Base-by-base conservation (phyloP, 2,329 filamentous ascomycete species). In the Triangularia setosa region DNA sequence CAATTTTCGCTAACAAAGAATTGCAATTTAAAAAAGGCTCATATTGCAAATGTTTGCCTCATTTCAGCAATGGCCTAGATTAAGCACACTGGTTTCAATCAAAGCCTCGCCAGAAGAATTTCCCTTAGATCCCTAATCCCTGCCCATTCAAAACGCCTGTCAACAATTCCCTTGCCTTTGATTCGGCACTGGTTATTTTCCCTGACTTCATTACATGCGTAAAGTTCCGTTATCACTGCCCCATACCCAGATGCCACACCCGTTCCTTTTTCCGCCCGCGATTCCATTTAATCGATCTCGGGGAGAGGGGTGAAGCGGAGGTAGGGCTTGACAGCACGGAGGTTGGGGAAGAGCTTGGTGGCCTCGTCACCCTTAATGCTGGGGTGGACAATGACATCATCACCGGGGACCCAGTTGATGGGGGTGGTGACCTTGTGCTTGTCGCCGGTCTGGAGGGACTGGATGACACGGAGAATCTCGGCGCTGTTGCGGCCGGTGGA, bases 301-400 rank as follows among this genome's bases (percentile, higher is more conserved):
- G 86, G 80, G 64, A 89, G 80, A 68, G 84, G 79, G 53, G 90
- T 92, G 78, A 89, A 92, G 76, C 90, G 84, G 75, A 93, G 82
- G 79, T 93, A 90, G 63, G 86, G 86, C 83, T 89, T 89, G 77
- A 89, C 84, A 69, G 84, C 83, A 74, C 83, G 82, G 79, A 88
- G 85, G 68, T 94, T 84, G 68, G 91, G 91, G 84, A 96, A 97
- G 75, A 96, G 88, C 80, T 90, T 87, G 84, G 89, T 89, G 75
- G 93, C 93, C 80, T 95, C 89, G 77, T 91, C 90, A 68, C 92
- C 93, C 76, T 87, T 90, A 75, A 97, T 87, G 67, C 83, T 83
- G 56, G 93, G 92, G 75, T 93, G 92, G 68, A 97, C 91, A 75
- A 97, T 96, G 71, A 97, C 93, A 76, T 97, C 93, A 73, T 96